Evolutionary conservation across 2,329 filamentous ascomycete species (phyloP).

Genomic region (Pyrenochaeta sp.): DNA sequence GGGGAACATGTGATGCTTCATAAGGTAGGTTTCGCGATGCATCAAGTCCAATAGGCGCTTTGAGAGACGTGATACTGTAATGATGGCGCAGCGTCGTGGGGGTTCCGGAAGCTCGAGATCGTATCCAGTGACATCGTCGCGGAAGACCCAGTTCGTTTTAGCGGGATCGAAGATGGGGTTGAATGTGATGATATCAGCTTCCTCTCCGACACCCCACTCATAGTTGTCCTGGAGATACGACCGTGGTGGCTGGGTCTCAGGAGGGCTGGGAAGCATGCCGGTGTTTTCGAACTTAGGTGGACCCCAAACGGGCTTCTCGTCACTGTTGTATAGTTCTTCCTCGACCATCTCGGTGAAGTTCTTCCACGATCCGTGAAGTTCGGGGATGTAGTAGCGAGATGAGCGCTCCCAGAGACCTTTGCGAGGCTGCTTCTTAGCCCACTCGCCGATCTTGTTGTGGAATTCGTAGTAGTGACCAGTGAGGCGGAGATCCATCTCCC

Average conservation of each 20-base stretch:
- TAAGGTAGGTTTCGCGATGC: constrained; percentile 77
- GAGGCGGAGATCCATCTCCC: constrained; percentile 87
- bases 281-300: constrained; percentile 56
- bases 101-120: constrained; percentile 62
- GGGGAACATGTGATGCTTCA: constrained; percentile 76
- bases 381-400: constrained; percentile 76
- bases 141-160: constrained; percentile 76
- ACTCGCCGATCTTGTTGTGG: constrained; percentile 70
- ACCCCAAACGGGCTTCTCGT: constrained; percentile 71
- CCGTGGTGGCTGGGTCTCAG: constrained; percentile 70
- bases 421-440: constrained; percentile 73
- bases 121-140: constrained; percentile 74
- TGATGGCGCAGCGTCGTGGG: constrained; percentile 78
- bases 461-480: constrained; percentile 86
- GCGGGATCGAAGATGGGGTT: constrained; percentile 81
- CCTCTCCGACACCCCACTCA: constrained; percentile 78
- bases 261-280: constrained; percentile 65
- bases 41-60: constrained; percentile 76
- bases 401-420: constrained; percentile 78
- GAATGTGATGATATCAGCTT: constrained; percentile 77
- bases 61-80: constrained; percentile 78
- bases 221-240: constrained; percentile 70
- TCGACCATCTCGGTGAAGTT: constrained; percentile 73
- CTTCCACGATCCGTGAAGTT: constrained; percentile 72
- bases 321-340: constrained; percentile 60